phyloP scores from a whole-genome alignment of 768 basidiomycete species.

The Paxillus involutus region DNA sequence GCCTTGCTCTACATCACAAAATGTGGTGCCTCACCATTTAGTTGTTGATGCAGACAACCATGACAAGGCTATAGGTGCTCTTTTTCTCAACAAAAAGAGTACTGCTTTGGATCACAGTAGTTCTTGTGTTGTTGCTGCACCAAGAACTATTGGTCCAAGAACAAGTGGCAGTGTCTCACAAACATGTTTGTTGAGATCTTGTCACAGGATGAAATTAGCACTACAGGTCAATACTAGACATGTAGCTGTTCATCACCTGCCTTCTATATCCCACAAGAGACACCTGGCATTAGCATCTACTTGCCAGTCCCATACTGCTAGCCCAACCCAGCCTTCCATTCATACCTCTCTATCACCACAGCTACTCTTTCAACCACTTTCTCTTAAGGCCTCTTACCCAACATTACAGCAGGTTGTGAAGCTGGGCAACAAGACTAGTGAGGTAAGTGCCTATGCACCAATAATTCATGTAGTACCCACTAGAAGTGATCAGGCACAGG shows the following conservation, averaged over 20 bases:
- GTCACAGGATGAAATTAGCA: slow-evolving; percentile 8
- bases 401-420: not conserved
- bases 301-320: too few species aligned
- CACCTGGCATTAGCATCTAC: not conserved
- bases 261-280: not conserved
- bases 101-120: not conserved
- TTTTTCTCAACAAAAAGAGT: slow-evolving; percentile 5
- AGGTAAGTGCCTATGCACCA: not conserved
- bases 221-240: slow-evolving; percentile 22
- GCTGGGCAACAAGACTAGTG: not conserved
- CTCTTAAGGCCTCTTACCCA: not conserved
- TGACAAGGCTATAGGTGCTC: not conserved
- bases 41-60: not conserved
- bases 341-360: too few species aligned
- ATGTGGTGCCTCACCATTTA: not conserved
- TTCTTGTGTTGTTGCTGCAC: not conserved
- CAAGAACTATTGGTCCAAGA: not conserved
- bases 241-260: not conserved
- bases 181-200: not conserved
- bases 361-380: not conserved
- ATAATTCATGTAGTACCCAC: not conserved
- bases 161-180: not conserved
- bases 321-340: too few species aligned
- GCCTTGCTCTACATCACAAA: not conserved
- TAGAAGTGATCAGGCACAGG: not conserved